phyloP scores from a whole-genome alignment of 768 basidiomycete genomes.

The Trametes maxima region DNA sequence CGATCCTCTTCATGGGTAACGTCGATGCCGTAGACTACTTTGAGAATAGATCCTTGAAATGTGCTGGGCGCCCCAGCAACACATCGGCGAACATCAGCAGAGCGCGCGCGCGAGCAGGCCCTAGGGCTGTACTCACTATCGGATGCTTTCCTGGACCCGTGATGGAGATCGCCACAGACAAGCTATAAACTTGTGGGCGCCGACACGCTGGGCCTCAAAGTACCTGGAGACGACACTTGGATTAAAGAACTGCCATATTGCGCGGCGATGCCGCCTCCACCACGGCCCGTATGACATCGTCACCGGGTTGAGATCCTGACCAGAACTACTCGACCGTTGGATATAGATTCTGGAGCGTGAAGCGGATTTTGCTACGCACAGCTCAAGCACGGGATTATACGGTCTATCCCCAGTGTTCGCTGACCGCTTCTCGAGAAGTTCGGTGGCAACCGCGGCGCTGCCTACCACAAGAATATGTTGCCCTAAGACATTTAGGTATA shows the following conservation, averaged over 20 bases:
- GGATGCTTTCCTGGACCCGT: too few relatives aligned
- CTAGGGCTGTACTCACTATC: too few relatives aligned
- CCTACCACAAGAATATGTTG: slow-evolving; percentile 25
- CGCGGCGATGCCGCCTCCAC: slow-evolving; percentile 11
- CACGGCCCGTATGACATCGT: slow-evolving; percentile 2
- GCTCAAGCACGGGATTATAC: background rate
- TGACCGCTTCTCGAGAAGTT: slow-evolving; percentile 32
- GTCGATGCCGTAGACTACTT: too few relatives aligned
- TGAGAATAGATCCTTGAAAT: too few relatives aligned
- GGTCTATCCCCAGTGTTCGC: slow-evolving; percentile 27
- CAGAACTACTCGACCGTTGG: background rate
- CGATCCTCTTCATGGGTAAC: too few relatives aligned
- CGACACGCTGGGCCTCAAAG: background rate
- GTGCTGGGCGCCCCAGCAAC: too few relatives aligned
- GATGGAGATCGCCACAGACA: too few relatives aligned
- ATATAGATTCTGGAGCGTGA: too few relatives aligned
- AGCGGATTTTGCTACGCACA: too few relatives aligned
- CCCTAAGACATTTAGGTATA: slow-evolving; percentile 21
- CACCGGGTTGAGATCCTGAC: slow-evolving; percentile 5
- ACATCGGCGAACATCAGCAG: too few relatives aligned
- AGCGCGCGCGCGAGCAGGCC: too few relatives aligned
- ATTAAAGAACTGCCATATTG: slow-evolving; percentile 1
- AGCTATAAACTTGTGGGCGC: background rate
- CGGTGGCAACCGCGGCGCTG: slow-evolving; percentile 16
- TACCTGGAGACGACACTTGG: background rate